Conservation (phyloP, 306 rosid species). For the Cucurbita ficifolia region DNA sequence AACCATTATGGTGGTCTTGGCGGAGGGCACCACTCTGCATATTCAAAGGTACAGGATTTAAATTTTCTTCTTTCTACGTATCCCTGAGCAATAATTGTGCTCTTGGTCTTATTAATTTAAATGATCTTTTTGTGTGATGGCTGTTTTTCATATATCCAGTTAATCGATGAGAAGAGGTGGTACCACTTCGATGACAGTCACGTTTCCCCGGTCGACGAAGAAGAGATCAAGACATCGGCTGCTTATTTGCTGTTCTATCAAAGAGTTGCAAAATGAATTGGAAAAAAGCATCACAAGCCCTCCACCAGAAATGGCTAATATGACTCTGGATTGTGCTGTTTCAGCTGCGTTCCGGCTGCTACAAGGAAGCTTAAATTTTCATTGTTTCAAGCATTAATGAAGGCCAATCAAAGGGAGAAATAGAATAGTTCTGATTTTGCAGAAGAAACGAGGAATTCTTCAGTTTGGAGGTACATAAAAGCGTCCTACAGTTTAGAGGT, state of each 20-base stretch:
- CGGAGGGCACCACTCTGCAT: conserved; percentile 96
- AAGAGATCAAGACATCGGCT: conserved; percentile 69
- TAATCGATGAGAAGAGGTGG: conserved; percentile 84
- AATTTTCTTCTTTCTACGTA: background rate
- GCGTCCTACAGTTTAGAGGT: background rate
- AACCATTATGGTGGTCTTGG: conserved; percentile 98
- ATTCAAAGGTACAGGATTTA: conserved; percentile 48
- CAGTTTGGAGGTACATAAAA: conserved; percentile 7
- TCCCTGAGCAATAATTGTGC: background rate
- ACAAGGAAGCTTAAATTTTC: background rate
- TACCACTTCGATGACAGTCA: conserved; percentile 93
- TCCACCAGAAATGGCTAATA: background rate
- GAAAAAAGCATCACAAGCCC: background rate
- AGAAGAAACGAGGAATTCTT: background rate
- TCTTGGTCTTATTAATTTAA: background rate
- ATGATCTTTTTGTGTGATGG: background rate
- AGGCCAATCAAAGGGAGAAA: background rate
- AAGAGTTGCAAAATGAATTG: conserved; percentile 33
- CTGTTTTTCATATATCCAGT: conserved; percentile 30
- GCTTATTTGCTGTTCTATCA: conserved; percentile 86
- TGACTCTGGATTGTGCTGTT: background rate
- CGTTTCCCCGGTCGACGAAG: conserved; percentile 52
- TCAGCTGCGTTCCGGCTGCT: background rate
- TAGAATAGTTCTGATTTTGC: conserved; percentile 8
- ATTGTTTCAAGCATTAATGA: background rate